Evolutionary conservation across 257 asterid genomes (phyloP).

Genomic region (Haberlea rhodopensis): DNA sequence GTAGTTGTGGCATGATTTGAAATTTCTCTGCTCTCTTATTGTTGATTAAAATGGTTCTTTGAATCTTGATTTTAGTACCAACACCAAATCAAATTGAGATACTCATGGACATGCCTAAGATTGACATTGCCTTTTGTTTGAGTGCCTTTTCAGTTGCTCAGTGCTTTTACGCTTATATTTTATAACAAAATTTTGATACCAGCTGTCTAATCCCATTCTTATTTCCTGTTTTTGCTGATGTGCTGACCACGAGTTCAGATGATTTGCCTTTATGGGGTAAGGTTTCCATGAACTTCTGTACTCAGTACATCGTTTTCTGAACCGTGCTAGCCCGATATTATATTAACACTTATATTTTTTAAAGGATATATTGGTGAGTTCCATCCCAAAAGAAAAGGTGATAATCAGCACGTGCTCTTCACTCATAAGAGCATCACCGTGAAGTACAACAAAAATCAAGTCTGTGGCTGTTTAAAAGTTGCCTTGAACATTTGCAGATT

Average conservation of each 20-base stretch:
- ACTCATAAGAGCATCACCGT: conserved; percentile 51
- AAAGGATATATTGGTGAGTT: conserved; percentile 56
- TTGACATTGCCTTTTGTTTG: background rate
- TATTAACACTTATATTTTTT: background rate
- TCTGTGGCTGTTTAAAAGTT: conserved; percentile 24
- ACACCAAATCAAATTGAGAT: background rate
- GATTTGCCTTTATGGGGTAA: conserved; percentile 71
- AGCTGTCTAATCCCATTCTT: conserved; percentile 21
- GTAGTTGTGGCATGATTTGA: background rate
- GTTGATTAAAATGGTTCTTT: background rate
- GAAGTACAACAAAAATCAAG: conserved; percentile 56
- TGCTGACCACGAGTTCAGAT: conserved; percentile 42
- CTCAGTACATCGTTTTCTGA: background rate
- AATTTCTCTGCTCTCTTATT: background rate
- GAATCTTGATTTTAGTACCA: background rate
- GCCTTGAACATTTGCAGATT: background rate
- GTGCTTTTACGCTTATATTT: background rate
- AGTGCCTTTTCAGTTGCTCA: background rate
- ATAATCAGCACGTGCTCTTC: conserved; percentile 46
- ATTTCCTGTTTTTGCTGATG: conserved; percentile 20
- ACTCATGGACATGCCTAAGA: background rate
- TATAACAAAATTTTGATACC: background rate
- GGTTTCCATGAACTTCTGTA: conserved; percentile 15
- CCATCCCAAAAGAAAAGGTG: conserved; percentile 48
- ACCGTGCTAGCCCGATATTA: background rate